Conservation (phyloP, 1,139 yeast species). For the Yamadazyma dendronema region DNA sequence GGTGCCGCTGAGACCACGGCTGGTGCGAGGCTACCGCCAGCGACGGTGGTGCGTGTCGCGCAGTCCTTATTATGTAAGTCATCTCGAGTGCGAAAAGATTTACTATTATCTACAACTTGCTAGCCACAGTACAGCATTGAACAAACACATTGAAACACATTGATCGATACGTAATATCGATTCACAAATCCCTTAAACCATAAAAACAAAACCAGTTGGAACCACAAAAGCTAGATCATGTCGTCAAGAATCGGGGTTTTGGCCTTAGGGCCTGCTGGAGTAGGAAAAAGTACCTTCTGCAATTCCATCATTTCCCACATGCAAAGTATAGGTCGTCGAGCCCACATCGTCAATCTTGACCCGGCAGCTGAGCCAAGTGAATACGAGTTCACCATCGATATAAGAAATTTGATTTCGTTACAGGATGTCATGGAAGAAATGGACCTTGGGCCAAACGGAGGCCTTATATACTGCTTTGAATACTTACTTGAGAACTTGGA, state of each 20-base stretch:
- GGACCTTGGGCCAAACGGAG: conserved; percentile 95
- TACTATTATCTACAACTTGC: background rate
- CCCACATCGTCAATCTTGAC: conserved; percentile 91
- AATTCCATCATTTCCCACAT: conserved; percentile 82
- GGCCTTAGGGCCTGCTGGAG: conserved; percentile 97
- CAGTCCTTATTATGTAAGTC: background rate
- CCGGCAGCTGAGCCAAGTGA: conserved; percentile 97
- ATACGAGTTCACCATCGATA: conserved; percentile 89
- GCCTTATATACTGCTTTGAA: conserved; percentile 89
- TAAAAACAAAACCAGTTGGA: too few relatives aligned
- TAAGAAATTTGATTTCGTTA: conserved; percentile 82
- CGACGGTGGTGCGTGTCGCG: too few relatives aligned
- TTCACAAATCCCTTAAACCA: too few relatives aligned
- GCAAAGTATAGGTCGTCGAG: conserved; percentile 87
- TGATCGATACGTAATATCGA: too few relatives aligned
- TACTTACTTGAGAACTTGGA: conserved; percentile 82
- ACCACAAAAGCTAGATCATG: too few relatives aligned
- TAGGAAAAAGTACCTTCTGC: conserved; percentile 91
- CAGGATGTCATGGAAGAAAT: conserved; percentile 98
- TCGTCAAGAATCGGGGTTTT: conserved; percentile 77
- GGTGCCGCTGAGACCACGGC: conserved; percentile 41
- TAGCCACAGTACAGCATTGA: background rate
- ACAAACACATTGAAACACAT: background rate
- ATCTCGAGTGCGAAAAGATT: background rate
- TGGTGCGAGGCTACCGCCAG: background rate